Evolutionary conservation across 2,329 filamentous ascomycete genomes (phyloP), one percentile per base, ranked within the genome.

Genomic region (Plenodomus biglobosus): DNA sequence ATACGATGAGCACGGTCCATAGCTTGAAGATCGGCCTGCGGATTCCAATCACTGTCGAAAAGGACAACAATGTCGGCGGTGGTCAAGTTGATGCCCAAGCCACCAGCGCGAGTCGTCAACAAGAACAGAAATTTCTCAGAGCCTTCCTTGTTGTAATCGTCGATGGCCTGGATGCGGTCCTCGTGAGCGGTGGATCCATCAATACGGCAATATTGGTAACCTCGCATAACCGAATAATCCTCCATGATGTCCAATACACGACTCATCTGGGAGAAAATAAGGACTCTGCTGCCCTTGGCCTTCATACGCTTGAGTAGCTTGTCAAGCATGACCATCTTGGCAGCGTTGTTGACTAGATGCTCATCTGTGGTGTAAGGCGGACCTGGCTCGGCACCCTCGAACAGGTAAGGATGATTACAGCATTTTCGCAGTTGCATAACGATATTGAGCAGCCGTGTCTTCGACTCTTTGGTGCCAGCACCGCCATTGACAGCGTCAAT

Each of bases 181-280:
- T 99, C 94, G 63, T 99, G 94, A 1, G 94, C 92, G 13, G 94
- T 99, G 40, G 92, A 86, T 66, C 94, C 94, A 69, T 99, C 94
- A 55, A 99, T 99, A 66, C 94, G 89, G 73, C 92, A 97, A 75
- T 99, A 99, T 55, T 95, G 88, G 75, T 89, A 96, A 24, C 90
- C 86, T 48, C 92, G 84, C 79, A 99, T 96, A 38, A 97, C 91
- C 57, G 92, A 97, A 73, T 99, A 99, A 71, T 99, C 94, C 69
- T 99, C 94, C 15, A 99, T 81, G 44, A 99, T 99, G 68, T 99
- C 94, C 36, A 99, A 78, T 34, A 96, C 81, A 81, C 94, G 90
- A 66, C 92, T 96, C 94, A 99, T 99, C 68, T 99, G 94, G 0
- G 94, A 99, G 76, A 99, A 99, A 62, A 99, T 97, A 46, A 99